phyloP scores from a whole-genome alignment of 2,329 filamentous ascomycete species.

The Sclerotinia trifoliorum region DNA sequence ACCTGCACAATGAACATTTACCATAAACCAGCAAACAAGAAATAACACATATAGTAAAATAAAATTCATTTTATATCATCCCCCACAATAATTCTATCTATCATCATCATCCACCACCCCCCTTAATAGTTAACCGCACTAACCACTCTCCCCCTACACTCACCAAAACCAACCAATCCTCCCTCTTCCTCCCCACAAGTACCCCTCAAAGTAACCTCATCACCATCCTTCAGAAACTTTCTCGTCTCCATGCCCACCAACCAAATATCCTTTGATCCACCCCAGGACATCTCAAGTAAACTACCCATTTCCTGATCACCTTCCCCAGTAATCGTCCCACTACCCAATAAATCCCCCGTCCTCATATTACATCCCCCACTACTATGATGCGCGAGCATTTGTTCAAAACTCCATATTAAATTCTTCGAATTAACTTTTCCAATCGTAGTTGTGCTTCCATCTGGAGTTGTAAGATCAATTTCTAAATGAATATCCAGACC shows the following conservation, averaged over 20 bases:
- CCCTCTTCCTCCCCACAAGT: conserved; percentile 61
- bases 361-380: conserved; percentile 73
- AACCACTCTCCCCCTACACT: conserved; percentile 63
- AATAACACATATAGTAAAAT: too few relatives aligned
- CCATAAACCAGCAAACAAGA: too few relatives aligned
- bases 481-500: conserved; percentile 69
- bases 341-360: conserved; percentile 72
- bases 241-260: conserved; percentile 65
- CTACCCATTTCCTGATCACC: conserved; percentile 58
- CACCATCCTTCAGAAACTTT: conserved; percentile 71
- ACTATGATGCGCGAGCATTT: conserved; percentile 79
- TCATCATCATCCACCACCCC: too few relatives aligned
- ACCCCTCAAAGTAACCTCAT: conserved; percentile 65
- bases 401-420: conserved; percentile 77
- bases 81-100: too few relatives aligned
- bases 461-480: conserved; percentile 58
- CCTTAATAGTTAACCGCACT: conserved; percentile 29
- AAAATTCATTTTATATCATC: too few relatives aligned
- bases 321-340: conserved; percentile 73
- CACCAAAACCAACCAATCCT: conserved; percentile 71
- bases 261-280: conserved; percentile 63
- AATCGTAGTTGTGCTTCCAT: conserved; percentile 56
- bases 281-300: conserved; percentile 68
- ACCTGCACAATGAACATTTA: too few relatives aligned
- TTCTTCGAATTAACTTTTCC: conserved; percentile 61